A percentile compares a stretch with the other conserved stretches of the same genome.
Conservation (phyloP, 2,329 filamentous ascomycete genomes). For the Hypoxylon rubiginosum region DNA sequence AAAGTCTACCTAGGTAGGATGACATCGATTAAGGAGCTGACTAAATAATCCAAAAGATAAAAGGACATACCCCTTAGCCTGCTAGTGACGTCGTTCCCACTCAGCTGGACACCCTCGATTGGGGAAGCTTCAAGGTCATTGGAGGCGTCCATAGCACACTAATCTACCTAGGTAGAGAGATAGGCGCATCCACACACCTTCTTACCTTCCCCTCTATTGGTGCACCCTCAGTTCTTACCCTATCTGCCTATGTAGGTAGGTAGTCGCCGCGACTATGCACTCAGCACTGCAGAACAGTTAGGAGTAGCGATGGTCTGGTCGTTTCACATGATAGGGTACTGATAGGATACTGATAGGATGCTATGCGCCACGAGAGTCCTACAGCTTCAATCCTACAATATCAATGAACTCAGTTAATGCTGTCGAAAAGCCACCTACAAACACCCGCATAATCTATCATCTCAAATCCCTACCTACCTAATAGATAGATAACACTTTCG, state of each 20-base stretch:
- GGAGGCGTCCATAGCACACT: neutral
- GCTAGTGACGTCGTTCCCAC: neutral
- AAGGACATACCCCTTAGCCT: too few species aligned
- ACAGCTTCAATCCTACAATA: neutral
- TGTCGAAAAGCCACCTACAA: neutral
- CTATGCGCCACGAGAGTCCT: slow-evolving; percentile 8
- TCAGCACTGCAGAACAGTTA: slow-evolving; percentile 13
- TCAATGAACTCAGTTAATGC: neutral
- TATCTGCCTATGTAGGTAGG: too few species aligned
- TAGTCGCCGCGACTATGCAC: slow-evolving; percentile 15
- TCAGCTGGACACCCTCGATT: neutral
- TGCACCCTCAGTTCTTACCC: slow-evolving; percentile 5
- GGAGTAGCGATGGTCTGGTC: neutral
- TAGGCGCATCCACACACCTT: neutral
- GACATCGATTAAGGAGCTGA: too few species aligned
- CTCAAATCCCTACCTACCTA: neutral
- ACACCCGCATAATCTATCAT: neutral
- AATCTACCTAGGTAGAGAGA: too few species aligned
- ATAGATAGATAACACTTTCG: neutral
- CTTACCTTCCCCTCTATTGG: slow-evolving; percentile 3
- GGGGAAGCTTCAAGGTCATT: neutral
- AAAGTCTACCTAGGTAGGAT: too few species aligned
- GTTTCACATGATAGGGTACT: slow-evolving; percentile 21
- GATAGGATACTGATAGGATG: too few species aligned
- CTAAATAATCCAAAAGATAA: too few species aligned